phyloP scores from a whole-genome alignment of 2,329 filamentous ascomycete genomes.

The Penicillium thymicola region DNA sequence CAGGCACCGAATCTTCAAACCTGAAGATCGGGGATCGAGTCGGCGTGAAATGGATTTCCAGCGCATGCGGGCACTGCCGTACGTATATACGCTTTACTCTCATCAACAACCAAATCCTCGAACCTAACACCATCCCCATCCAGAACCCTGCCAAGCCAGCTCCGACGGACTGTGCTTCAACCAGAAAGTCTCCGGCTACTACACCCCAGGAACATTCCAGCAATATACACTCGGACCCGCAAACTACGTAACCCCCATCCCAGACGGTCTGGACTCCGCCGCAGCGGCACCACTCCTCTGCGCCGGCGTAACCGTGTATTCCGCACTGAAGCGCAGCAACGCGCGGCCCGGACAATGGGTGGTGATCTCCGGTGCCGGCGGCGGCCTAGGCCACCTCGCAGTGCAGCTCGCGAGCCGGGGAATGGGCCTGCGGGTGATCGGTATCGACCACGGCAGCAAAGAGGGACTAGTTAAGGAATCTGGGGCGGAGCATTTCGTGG shows the following conservation, averaged over 20 bases:
- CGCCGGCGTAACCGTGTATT: conserved; percentile 66
- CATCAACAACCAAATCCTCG: background rate
- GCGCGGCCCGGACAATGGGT: conserved; percentile 60
- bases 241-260: conserved; percentile 68
- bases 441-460: conserved; percentile 63
- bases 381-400: conserved; percentile 63
- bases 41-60: conserved; percentile 65
- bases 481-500: conserved; percentile 66
- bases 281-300: conserved; percentile 66
- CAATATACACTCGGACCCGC: conserved; percentile 64
- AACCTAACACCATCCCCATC: background rate
- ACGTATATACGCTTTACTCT: conserved; percentile 13
- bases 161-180: conserved; percentile 56
- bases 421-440: conserved; percentile 63
- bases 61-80: conserved; percentile 54
- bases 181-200: conserved; percentile 62
- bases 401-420: conserved; percentile 59
- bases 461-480: conserved; percentile 55
- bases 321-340: conserved; percentile 59
- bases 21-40: conserved; percentile 65
- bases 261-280: conserved; percentile 57
- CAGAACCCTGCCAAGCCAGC: conserved; percentile 52
- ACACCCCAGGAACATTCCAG: conserved; percentile 69
- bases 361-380: conserved; percentile 59
- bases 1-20: conserved; percentile 54